A percentile compares a stretch with the other conserved stretches of the same genome.
Evolutionary conservation across 345 rosid species (phyloP).

Genomic region (Streptanthus diversifolius): DNA sequence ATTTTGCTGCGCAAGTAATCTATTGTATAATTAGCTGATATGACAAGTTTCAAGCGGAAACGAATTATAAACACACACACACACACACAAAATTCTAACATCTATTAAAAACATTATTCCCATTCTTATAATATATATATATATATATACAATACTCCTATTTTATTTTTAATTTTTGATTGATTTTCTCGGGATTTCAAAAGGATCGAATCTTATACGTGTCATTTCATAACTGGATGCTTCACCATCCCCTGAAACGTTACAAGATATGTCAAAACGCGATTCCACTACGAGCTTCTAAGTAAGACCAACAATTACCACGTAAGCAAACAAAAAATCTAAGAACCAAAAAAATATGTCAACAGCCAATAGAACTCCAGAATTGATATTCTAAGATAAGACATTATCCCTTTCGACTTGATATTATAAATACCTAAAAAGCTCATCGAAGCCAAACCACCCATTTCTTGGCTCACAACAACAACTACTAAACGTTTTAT

Average conservation of each 20-base stretch:
- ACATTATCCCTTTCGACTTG: background rate
- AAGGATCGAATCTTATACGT: constrained; percentile 10
- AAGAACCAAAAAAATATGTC: background rate
- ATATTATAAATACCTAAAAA: constrained; percentile 9
- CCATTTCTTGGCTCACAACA: constrained; percentile 30
- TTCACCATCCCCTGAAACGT: background rate
- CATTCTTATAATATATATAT: no score
- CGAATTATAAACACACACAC: no score
- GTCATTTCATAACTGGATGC: constrained; percentile 17
- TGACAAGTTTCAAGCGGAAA: no score
- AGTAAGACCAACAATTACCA: background rate
- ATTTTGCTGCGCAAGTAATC: no score
- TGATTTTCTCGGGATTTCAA: constrained; percentile 8
- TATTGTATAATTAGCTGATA: no score
- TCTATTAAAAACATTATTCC: no score
- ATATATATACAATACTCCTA: background rate
- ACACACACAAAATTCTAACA: no score
- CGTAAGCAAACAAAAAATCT: constrained; percentile 28
- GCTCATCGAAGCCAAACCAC: constrained; percentile 13
- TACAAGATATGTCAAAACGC: background rate
- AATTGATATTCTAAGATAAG: constrained; percentile 25
- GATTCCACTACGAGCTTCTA: background rate
- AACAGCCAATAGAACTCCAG: constrained; percentile 22
- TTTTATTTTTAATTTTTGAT: no score
- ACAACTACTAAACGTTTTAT: constrained; percentile 18